phyloP scores from a whole-genome alignment of 306 rosid species.

The Carpinus viminea region DNA sequence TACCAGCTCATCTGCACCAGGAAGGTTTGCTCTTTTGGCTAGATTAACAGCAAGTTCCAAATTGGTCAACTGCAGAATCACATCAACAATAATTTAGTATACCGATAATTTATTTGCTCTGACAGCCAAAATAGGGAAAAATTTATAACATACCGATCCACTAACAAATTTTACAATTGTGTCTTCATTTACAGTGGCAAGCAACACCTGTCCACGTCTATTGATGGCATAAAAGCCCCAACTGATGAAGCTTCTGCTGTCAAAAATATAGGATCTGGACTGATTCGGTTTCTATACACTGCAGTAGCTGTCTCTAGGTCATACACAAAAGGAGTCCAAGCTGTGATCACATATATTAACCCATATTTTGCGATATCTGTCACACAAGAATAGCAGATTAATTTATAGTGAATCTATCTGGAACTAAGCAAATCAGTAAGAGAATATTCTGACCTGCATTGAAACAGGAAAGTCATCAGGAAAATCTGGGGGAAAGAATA shows the following conservation, averaged over 20 bases:
- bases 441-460: constrained; percentile 59
- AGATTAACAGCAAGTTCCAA: constrained; percentile 86
- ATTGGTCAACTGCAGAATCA: constrained; percentile 66
- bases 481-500: constrained; percentile 84
- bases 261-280: constrained; percentile 87
- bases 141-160: constrained; percentile 56
- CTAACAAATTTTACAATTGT: constrained; percentile 77
- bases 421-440: constrained; percentile 20
- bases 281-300: constrained; percentile 76
- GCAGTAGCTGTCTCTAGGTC: constrained; percentile 84
- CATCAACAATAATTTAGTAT: constrained; percentile 12
- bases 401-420: constrained; percentile 7
- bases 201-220: constrained; percentile 83
- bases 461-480: constrained; percentile 90
- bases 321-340: constrained; percentile 82
- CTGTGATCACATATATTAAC: constrained; percentile 75
- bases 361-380: constrained; percentile 76
- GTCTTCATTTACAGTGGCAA: constrained; percentile 77
- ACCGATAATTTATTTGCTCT: constrained; percentile 11
- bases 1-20: constrained; percentile 89
- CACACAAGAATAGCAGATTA: constrained; percentile 23
- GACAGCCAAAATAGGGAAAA: constrained; percentile 20
- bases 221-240: constrained; percentile 74
- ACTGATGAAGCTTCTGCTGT: constrained; percentile 65
- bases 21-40: constrained; percentile 85